Evolutionary conservation across 371 early-diverging fungal genomes (phyloP), one percentile per base, ranked within the genome.

Genomic region (Rhizomucor miehei): DNA sequence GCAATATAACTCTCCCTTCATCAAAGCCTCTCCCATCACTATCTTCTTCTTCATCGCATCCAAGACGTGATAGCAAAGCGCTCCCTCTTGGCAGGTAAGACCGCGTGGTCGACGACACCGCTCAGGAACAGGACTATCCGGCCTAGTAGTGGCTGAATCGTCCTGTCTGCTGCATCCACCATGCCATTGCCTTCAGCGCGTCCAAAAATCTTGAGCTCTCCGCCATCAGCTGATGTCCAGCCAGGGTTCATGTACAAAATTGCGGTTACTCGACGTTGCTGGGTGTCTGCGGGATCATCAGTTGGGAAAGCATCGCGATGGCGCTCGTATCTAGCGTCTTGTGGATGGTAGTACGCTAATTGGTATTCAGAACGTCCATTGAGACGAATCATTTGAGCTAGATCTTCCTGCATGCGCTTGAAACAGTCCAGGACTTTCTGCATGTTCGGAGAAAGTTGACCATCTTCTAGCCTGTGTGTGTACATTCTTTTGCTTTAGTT

Each of bases 241-340:
- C 73, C 79, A 20, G 80, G 75, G 45, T 82, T 83, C 39, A 86
- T 59, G 54, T 82, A 84, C 8, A 80, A 62, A 23, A 86, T 79
- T 36, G 75, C 81, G 0, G 86, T 81, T 11, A 84, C 73, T n/a
- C 86, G 78, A 21, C 86, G 73, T 48, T 86, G 86, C 10, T 79
- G 69, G 1, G 52, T 56, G 56, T 86, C 86, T 0, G 59, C 60
- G 0, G 64, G 70, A 57, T 83, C 79, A 48, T 80, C 79, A 2
- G 75, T 79, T 0, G 86, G 86, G 37, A 86, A 75, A 0, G 84
- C 83, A 45, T 86, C 86, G 6, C 86, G 64, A 40, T 86, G 86
- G 20, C 79, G 65, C 54, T 83, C 84, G 54, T 84, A 86, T 14
- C 71, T 75, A 19, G 80, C 84, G 6, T 79, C 75, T n/a, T 78